These are phyloP conservation scores for Nicotiana tomentosiformis DNA, from an alignment of 257 asterid species.

Conservation along the genomic window DNA sequence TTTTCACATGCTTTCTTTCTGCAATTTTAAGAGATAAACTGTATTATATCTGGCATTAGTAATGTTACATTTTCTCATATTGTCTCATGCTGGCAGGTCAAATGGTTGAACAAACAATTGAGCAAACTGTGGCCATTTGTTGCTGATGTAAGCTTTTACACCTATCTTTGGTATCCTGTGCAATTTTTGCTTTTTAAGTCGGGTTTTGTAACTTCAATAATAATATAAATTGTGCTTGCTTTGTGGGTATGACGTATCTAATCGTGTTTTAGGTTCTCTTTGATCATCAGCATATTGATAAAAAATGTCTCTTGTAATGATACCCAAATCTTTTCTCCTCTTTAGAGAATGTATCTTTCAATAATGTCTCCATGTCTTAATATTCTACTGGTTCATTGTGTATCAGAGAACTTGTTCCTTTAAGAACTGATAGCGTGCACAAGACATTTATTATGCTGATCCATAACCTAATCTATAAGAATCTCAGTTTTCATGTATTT, in stretches of 20 bases:
- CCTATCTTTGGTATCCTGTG: background rate
- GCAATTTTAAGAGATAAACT: background rate
- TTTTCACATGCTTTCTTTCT: background rate
- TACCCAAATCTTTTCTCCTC: background rate
- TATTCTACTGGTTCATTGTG: too few species aligned
- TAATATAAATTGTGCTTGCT: background rate
- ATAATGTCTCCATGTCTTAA: background rate
- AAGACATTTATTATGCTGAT: background rate
- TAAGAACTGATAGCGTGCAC: too few species aligned
- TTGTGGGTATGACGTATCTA: background rate
- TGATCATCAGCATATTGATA: background rate
- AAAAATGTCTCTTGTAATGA: background rate
- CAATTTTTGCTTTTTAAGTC: background rate
- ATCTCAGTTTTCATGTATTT: background rate
- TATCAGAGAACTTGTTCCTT: too few species aligned
- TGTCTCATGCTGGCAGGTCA: conserved; percentile 54
- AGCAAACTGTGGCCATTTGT: conserved; percentile 90
- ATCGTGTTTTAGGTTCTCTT: background rate
- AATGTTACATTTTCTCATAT: background rate
- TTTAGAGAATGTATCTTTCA: background rate
- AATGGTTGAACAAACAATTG: conserved; percentile 94
- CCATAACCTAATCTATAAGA: background rate
- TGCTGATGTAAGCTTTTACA: conserved; percentile 76
- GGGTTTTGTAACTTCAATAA: background rate
- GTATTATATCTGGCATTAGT: background rate